Percentiles rank a stretch among this genome's conserved stretches.
Conservation (phyloP, 208 protist species). For the Leishmania tropica region DNA sequence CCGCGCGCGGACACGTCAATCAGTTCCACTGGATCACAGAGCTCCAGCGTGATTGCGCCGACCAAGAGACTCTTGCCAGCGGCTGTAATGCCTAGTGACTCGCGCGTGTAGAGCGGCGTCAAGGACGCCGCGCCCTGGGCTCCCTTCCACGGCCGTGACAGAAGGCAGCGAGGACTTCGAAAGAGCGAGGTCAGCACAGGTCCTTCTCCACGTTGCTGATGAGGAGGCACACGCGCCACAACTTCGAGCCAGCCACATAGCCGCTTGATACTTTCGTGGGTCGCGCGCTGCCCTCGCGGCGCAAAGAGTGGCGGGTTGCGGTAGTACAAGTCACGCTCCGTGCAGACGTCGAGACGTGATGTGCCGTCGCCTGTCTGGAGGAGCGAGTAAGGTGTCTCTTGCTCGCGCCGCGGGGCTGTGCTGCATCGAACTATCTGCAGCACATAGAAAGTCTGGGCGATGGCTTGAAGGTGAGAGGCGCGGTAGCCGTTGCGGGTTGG, state of each 20-base stretch:
- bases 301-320: constrained; percentile 59
- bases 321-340: constrained; percentile 85
- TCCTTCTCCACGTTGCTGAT: background rate
- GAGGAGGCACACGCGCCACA: constrained; percentile 10
- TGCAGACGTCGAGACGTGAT: constrained; percentile 31
- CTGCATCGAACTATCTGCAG: constrained; percentile 8
- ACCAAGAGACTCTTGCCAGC: constrained; percentile 40
- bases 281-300: constrained; percentile 30
- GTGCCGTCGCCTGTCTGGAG: background rate
- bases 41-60: constrained; percentile 35
- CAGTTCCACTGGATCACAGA: constrained; percentile 7
- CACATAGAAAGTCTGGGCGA: constrained; percentile 26
- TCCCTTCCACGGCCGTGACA: background rate
- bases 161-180: constrained; percentile 10
- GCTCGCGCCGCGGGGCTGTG: background rate
- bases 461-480: constrained; percentile 18
- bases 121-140: background rate
- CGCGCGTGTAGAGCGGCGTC: constrained; percentile 39
- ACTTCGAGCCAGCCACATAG: constrained; percentile 35
- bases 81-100: constrained; percentile 48
- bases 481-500: constrained; percentile 1
- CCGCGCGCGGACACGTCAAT: constrained; percentile 19
- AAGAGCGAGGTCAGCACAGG: constrained; percentile 7
- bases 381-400: background rate
- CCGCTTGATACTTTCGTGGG: constrained; percentile 33